A percentile compares a stretch with the other conserved stretches of the same genome.
phyloP scores from a whole-genome alignment of 305 asterid genomes.

The Solanum chacoense region DNA sequence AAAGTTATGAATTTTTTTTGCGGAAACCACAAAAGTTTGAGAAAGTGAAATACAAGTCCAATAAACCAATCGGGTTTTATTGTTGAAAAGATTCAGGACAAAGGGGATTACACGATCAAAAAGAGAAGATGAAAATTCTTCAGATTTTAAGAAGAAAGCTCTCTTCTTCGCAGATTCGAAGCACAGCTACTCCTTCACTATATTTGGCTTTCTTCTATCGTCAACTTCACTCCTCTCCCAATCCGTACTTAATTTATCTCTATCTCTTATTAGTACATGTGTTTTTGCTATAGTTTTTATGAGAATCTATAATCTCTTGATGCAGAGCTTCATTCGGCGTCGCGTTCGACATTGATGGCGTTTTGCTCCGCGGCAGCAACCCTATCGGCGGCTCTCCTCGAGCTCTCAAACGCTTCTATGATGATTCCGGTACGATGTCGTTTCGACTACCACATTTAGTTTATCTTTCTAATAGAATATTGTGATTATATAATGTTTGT shows the following conservation, averaged over 20 bases:
- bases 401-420: slow-evolving; percentile 66
- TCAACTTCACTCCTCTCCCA: slow-evolving; percentile 24
- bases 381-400: slow-evolving; percentile 78
- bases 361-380: slow-evolving; percentile 59
- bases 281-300: background rate
- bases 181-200: slow-evolving; percentile 12
- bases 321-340: slow-evolving; percentile 58
- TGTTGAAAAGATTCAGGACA: background rate
- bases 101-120: background rate
- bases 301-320: background rate
- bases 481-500: background rate
- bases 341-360: slow-evolving; percentile 95
- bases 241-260: background rate
- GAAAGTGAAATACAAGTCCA: background rate
- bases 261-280: background rate
- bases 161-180: slow-evolving; percentile 9
- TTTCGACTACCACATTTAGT: background rate
- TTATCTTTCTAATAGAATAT: background rate
- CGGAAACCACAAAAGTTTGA: background rate
- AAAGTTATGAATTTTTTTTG: background rate
- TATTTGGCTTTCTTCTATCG: background rate
- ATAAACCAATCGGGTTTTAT: background rate
- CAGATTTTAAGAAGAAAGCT: slow-evolving; percentile 26
- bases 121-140: slow-evolving; percentile 16
- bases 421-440: slow-evolving; percentile 34